Evolutionary conservation across 306 rosid genomes (phyloP), one percentile per base, ranked within the genome.

Genomic region (Fagus sylvatica): DNA sequence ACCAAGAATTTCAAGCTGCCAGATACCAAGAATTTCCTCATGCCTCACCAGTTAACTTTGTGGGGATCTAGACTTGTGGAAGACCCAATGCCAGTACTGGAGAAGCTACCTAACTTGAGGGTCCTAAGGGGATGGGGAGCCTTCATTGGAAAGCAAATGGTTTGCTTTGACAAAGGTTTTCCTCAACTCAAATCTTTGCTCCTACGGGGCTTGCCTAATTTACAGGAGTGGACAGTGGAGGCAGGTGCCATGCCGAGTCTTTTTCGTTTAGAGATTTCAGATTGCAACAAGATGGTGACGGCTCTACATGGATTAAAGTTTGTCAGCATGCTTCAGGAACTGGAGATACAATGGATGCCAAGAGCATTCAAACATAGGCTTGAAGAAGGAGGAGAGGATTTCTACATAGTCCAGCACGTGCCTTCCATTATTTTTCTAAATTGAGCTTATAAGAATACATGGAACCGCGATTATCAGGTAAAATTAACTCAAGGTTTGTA

Each of bases 141-240:
- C 75, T 81, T 60, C 53, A 30, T 46, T 16, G 88, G 91, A 19
- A 77, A 84, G 67, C 69, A 67, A 57, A 79, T 82, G 85, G 79
- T 73, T 49, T 84, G 84, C 82, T 80, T 85, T 6, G 8, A 0
- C 6, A 41, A 74, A 60, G 91, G 90, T 57, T 90, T 90, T 80
- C 90, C 82, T 15, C 85, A 83, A 53, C 81, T 86, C 2, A 74
- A 88, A 76, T 30, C 57, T 79, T 80, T 88, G 7, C 6, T 5
- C 3, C 85, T 90, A 1, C 73, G 77, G 0, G 53, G 48, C 17
- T 75, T 90, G 34, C 53, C 43, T 0, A 71, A 71, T 57, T 36
- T 90, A 22, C 74, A 84, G 61, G 87, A 90, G 64, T 90, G 90
- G 92, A 66, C 30, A 61, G 67, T 90, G 67, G 83, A 86, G 75